Conservation (phyloP, 2,329 filamentous ascomycete genomes). For the Talaromyces sp. region DNA sequence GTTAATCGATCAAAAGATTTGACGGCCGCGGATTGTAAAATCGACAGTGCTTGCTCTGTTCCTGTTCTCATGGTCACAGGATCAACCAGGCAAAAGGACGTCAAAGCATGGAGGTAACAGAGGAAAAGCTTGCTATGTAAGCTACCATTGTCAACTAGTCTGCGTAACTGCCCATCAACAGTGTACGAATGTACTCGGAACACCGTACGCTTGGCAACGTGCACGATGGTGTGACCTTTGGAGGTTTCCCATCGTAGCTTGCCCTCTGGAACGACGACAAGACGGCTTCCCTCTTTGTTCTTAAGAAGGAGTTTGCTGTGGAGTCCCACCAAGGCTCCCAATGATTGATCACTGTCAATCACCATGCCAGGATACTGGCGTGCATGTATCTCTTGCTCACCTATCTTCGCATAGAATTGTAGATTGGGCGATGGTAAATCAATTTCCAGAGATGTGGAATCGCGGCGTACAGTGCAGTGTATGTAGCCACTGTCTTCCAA, state of each 20-base stretch:
- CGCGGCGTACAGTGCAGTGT: constrained; percentile 28
- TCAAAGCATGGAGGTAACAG: constrained; percentile 40
- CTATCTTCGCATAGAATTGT: constrained; percentile 39
- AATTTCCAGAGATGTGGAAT: constrained; percentile 28
- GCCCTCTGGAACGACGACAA: background rate
- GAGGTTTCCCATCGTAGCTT: background rate
- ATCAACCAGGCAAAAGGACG: constrained; percentile 31
- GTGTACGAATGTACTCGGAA: constrained; percentile 19
- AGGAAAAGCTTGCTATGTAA: constrained; percentile 51
- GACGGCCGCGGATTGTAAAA: background rate
- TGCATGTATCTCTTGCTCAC: constrained; percentile 34
- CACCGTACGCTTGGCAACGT: constrained; percentile 27
- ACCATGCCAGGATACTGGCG: constrained; percentile 49
- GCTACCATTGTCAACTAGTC: constrained; percentile 48
- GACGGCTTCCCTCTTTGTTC: background rate
- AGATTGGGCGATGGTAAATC: constrained; percentile 47
- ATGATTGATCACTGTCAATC: constrained; percentile 44
- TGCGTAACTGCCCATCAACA: constrained; percentile 21
- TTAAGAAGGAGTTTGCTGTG: constrained; percentile 46
- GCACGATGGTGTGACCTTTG: background rate
- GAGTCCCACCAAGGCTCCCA: constrained; percentile 49
- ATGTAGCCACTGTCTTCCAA: constrained; percentile 36
- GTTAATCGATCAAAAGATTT: constrained; percentile 1
- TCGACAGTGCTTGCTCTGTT: constrained; percentile 9
- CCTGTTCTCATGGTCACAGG: constrained; percentile 18